Evolutionary conservation across 306 rosid species (phyloP).

Genomic region (Astragalus membranaceus): DNA sequence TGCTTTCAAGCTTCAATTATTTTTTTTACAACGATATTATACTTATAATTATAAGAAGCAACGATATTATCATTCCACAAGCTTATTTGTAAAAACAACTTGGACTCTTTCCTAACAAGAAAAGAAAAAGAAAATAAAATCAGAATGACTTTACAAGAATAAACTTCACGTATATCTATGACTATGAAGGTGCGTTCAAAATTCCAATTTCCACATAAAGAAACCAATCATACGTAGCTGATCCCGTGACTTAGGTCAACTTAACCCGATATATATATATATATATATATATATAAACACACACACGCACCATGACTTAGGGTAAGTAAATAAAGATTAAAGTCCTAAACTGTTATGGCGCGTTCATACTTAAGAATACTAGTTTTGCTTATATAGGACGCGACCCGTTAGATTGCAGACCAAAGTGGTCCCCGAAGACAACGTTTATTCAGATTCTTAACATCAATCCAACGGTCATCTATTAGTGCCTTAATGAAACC

Average conservation of each 20-base stretch:
- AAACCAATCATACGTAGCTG: background rate
- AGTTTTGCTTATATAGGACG: background rate
- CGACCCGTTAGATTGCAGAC: constrained; percentile 1
- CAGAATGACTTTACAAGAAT: background rate
- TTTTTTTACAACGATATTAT: too few relatives aligned
- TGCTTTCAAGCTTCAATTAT: too few relatives aligned
- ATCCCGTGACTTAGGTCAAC: constrained; percentile 25
- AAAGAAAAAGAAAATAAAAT: background rate
- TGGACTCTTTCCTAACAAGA: constrained; percentile 1
- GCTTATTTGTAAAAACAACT: background rate
- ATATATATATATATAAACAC: too few relatives aligned
- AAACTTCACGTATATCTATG: background rate
- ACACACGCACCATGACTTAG: too few relatives aligned
- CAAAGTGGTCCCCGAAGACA: background rate
- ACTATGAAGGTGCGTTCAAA: background rate
- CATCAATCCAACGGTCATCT: constrained; percentile 20
- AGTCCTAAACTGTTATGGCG: background rate
- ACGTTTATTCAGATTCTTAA: background rate
- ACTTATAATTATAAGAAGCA: too few relatives aligned
- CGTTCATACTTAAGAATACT: background rate
- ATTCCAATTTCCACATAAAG: background rate
- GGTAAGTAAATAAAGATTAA: background rate
- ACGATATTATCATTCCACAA: too few relatives aligned
- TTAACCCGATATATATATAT: background rate
- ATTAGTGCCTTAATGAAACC: background rate